Evolutionary conservation across 768 basidiomycete species (phyloP), one percentile per base, ranked within the genome.

Genomic region (Bullera alba): DNA sequence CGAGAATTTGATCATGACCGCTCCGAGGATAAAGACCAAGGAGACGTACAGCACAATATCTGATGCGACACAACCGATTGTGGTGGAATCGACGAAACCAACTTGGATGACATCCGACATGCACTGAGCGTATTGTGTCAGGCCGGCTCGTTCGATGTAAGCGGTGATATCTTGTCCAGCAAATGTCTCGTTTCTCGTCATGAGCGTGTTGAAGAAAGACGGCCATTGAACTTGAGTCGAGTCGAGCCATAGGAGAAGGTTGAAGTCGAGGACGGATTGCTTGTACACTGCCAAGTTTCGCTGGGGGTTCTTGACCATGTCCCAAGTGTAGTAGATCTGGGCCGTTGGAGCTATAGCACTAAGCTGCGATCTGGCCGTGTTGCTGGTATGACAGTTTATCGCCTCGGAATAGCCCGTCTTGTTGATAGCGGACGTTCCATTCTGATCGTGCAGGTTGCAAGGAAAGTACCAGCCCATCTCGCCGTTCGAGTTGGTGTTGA

Each of bases 21-120:
- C 93, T 53, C 93, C 93, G 56, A 93, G 84, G 71, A 99, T 97
- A 80, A 97, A 95, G 58, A 90, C 80, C 63, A 97, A 83, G 41
- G 93, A 96, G 50, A 93, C 78, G 71, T 90, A 93, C 51, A 97
- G 85, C 30, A 97, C 90, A 57, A 99, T 85, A 51, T 84, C 78
- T 5, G 93, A 95, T 5, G 93, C 92, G 52, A 97, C 87, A 63
- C 95, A 99, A 19, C 95, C 95, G 58, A 97, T 92, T 48, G 82
- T 85, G 65, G 84, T 84, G 50, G 87, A 87, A 75, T 97, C 93
- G 68, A 99, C 84, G 76, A 87, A 95, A 4, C 95, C 95, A 54
- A 96, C 83, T 19, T 82, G 84, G 54, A 86, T 76, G 57, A 88
- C 77, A 69, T 97, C 90, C 69, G 86, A 78, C 50, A 99, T 77